A percentile compares a stretch with the other conserved stretches of the same genome.
Evolutionary conservation across 345 rosid species (phyloP).

Genomic region (Eucalyptus regnans): DNA sequence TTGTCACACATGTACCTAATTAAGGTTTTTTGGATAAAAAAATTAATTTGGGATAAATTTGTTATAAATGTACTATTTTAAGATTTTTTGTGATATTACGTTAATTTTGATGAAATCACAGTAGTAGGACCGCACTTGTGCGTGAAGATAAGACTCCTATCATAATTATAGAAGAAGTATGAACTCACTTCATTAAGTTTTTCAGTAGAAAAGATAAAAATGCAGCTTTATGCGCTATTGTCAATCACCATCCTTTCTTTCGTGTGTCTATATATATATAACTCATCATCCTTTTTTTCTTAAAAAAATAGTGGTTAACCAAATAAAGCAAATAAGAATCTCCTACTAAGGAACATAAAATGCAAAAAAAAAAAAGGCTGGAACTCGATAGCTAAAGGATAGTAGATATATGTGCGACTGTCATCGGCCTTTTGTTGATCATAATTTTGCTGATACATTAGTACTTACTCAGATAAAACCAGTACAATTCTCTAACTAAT

Average conservation of each 20-base stretch:
- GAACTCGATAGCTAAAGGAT: not conserved
- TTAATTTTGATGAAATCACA: not conserved
- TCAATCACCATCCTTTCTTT: not conserved
- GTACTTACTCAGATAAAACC: not conserved
- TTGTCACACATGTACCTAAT: too few relatives aligned
- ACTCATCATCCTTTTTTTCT: not conserved
- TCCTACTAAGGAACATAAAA: not conserved
- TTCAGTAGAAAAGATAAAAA: not conserved
- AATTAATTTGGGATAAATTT: fast-evolving
- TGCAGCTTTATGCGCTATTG: not conserved
- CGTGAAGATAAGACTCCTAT: not conserved
- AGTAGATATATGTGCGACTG: not conserved
- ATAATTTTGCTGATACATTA: not conserved
- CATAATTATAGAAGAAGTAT: not conserved
- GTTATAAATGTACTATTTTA: fast-evolving
- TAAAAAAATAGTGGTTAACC: not conserved
- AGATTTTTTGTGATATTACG: fast-evolving
- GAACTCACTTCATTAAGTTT: not conserved
- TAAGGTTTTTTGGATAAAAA: too few relatives aligned
- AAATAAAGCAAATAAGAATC: not conserved
- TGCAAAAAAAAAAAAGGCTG: not conserved
- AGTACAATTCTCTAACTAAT: not conserved
- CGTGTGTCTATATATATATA: too few relatives aligned
- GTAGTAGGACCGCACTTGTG: not conserved
- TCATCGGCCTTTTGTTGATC: not conserved